Base-by-base conservation (phyloP, 2,329 filamentous ascomycete species). In the Cladophialophora carrionii region DNA sequence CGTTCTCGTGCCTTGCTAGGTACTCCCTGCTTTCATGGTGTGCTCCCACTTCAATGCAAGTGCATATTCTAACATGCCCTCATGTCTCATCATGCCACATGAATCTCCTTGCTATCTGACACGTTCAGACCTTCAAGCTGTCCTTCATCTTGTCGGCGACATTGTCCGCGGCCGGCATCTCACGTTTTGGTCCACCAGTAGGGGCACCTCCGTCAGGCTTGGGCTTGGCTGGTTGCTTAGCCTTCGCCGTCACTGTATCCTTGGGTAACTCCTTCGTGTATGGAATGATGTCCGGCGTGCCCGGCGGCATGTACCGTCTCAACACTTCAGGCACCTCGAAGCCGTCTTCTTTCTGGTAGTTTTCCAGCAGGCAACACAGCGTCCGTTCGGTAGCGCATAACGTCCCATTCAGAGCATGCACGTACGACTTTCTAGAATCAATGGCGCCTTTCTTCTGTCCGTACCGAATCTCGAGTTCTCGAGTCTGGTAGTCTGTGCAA, bases 401-500 rank as follows among this genome's bases (percentile, higher is more conserved):
- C 22, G 90, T 96, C 68, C 90, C 90, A 80, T 97, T 97, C 67
- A 97, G 83, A 48, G 90, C 91, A 79, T 99, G 95, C 43, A 96
- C 93, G 76, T 97, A 99, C 71, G 92, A 89, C 86, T 98, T 99
- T 78, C 89, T 89, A 64, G 85, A 84, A 70, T 93, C 91, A 31
- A 88, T 93, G 78, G 90, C 88, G 8, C 70, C 70, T 76, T 89
- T 90, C 85, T 97, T 98, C 67, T 87, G 84, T 55, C 95, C 94
- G 73, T 89, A 96, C 65, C 95, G 87, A 72, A 99, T 96, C 78
- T 98, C 94, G 12, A 99, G 85, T 72, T 92, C 93, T 63, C 95
- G 87, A 26, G 92, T 92, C 82, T 99, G 95, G 82, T 98, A 98
- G 77, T 98, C 94, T 52, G 92, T 96, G 83, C 95, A 99, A 81